Evolutionary conservation across 352 stramenopile species (phyloP), one percentile per base, ranked within the genome.

Genomic region (Pythium grandisporangium): DNA sequence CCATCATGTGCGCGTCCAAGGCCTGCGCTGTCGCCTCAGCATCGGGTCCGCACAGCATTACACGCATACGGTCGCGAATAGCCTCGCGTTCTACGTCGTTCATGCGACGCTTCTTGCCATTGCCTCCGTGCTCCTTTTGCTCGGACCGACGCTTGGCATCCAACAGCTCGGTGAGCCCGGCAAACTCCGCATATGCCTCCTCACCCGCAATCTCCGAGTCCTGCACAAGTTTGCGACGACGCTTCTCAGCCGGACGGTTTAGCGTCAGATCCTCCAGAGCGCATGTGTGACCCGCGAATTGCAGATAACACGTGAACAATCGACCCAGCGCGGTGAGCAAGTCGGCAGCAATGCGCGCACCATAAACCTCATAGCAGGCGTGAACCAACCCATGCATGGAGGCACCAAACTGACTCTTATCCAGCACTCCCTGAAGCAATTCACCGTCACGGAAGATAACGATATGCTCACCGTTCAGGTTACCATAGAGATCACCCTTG

Each of bases 321-420:
- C 96, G 73, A 45, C 81, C 81, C 22, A 95, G 66, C 2, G 79
- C 76, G 39, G 78, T 89, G 30, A 95, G 51, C 30, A 95, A 53
- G 37, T 93, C 76, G 12, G 80, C 83, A 14, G 83, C 81, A 34
- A 90, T 82, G 48, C 79, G 75, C n/a, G 59, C 56, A 16, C 84
- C 75, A 44, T 93, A 96, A 36, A 91, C 72, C 57, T 94, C 83
- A 55, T 98, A 98, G 13, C 97, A 89, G 25, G 91, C 88, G 66
- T 99, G 97, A 2, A 99, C 93, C 19, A 99, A 76, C 34, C 95
- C 97, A 63, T 98, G 96, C 58, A 98, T 96, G 22, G 95, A 96
- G 2, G 96, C 93, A 49, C 97, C 97, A 66, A 99, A 99, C 35
- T 98, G 93, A 50, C 82, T 93, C 76, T 99, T 99, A 66, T 99